Base-by-base conservation (phyloP, 164 flowering plant genomes). In the Nelumbo lutea region DNA sequence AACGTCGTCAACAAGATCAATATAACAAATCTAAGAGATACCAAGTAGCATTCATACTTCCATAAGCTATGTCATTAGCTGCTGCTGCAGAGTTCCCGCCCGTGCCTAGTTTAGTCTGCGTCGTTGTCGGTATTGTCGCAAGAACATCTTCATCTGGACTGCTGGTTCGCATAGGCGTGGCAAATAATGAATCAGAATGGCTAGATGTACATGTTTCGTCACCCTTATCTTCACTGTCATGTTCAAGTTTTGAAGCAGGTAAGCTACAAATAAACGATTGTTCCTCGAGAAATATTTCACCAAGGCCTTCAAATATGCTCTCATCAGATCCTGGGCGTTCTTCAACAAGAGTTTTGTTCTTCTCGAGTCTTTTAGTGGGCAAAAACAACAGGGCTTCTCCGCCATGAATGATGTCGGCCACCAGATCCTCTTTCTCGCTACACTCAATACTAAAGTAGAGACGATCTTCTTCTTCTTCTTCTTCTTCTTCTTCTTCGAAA, bases 371-470 rank as follows among this genome's bases (percentile, higher is more conserved):
- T 44, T 62, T 69, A 38, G 62, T 55, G 38, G 70, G 82, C 75
- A 70, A 69, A 73, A 85, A 85, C 41, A 73, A 47, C 10, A 86
- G 78, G 9, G 78, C 64, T 62, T 91, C 89, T 3, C 85, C 86
- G 2, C 82, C 86, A n/a, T 62, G 69, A 56, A 81, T 73, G 38
- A 82, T 72, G 71, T 85, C 86, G 2, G 86, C 87, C 46, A 82
- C 84, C 50, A 84, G 75, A 64, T 79, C 83, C 68, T 76, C 81
- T 42, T 69, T 71, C 10, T 72, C 81, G 46, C 27, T 58, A 66
- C 45, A 51, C 9, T 75, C 73, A 0, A 27, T 74, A 44, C 13
- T 40, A n/a, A 40, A 68, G 51, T 60, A 65, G 27, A 42, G 74
- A 6, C 47, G 47, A 13, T 71, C 68, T 1, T 62, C 72, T 38